Conservation (phyloP, 352 stramenopile species). For the Achlya hypogyna region DNA sequence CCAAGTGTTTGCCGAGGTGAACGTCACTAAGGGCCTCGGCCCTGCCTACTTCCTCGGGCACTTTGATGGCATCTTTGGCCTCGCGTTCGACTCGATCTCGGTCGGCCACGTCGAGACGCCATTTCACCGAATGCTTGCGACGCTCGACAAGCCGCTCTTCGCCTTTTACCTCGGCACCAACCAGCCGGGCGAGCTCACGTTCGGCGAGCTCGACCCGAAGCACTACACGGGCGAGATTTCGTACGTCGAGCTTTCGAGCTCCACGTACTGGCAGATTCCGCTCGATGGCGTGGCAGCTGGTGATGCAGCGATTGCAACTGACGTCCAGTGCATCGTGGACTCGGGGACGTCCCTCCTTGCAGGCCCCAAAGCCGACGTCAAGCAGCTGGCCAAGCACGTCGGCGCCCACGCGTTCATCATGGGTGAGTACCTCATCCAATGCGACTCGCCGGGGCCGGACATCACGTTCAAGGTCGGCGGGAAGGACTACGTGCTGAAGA, state of each 20-base stretch:
- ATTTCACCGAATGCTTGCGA: constrained; percentile 90
- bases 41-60: constrained; percentile 92
- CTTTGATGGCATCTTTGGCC: constrained; percentile 97
- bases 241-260: constrained; percentile 77
- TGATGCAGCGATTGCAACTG: constrained; percentile 41
- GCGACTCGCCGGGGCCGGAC: constrained; percentile 76
- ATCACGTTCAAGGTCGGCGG: constrained; percentile 90
- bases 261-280: constrained; percentile 64
- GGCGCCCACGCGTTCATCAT: constrained; percentile 89
- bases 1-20: constrained; percentile 94
- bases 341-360: constrained; percentile 93
- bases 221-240: constrained; percentile 93
- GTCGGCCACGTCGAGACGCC: constrained; percentile 89
- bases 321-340: constrained; percentile 89
- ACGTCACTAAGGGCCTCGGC: constrained; percentile 92
- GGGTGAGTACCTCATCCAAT: constrained; percentile 95
- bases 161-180: constrained; percentile 93
- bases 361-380: constrained; percentile 85
- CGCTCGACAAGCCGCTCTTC: constrained; percentile 89
- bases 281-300: constrained; percentile 61
- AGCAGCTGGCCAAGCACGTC: constrained; percentile 69
- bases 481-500: constrained; percentile 85
- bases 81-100: constrained; percentile 92
- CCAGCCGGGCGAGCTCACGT: constrained; percentile 70
- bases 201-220: constrained; percentile 62